phyloP scores from a whole-genome alignment of 164 flowering plant species.

The Berberis thunbergii region DNA sequence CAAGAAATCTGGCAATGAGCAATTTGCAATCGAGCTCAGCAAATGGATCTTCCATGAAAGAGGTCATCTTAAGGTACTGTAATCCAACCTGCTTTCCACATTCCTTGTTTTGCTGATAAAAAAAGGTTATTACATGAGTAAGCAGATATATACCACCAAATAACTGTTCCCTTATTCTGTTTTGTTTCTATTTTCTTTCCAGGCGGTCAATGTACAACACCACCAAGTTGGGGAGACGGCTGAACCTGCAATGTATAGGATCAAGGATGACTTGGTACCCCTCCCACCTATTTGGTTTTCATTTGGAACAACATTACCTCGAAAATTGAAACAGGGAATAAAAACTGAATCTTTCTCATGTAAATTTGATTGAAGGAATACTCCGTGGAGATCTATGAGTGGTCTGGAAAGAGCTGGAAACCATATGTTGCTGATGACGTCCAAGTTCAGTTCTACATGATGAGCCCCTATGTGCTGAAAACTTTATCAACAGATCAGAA shows the following conservation, averaged over 20 bases:
- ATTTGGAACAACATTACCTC: background rate
- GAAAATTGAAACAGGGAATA: background rate
- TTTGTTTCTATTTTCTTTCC: background rate
- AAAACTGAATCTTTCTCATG: constrained; percentile 1
- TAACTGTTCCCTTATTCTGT: background rate
- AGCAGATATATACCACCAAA: background rate
- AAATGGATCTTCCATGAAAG: too few relatives aligned
- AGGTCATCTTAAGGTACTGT: too few relatives aligned
- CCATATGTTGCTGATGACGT: constrained; percentile 91
- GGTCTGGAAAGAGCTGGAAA: constrained; percentile 60
- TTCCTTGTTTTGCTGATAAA: too few relatives aligned
- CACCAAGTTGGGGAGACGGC: constrained; percentile 76
- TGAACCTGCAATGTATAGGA: constrained; percentile 88
- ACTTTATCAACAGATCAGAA: constrained; percentile 64
- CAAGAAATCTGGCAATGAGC: too few relatives aligned
- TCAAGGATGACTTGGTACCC: constrained; percentile 83
- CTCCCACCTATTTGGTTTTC: background rate
- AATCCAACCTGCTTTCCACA: too few relatives aligned
- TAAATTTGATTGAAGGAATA: constrained; percentile 53
- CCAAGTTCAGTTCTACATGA: constrained; percentile 97
- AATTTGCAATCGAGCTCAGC: too few relatives aligned
- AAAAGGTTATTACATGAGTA: background rate
- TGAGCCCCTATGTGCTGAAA: constrained; percentile 98
- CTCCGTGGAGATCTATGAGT: constrained; percentile 83
- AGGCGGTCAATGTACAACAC: constrained; percentile 82